Evolutionary conservation across 805 yeast species (phyloP), one percentile per base, ranked within the genome.

Genomic region (Saccharomycopsis selenospora): DNA sequence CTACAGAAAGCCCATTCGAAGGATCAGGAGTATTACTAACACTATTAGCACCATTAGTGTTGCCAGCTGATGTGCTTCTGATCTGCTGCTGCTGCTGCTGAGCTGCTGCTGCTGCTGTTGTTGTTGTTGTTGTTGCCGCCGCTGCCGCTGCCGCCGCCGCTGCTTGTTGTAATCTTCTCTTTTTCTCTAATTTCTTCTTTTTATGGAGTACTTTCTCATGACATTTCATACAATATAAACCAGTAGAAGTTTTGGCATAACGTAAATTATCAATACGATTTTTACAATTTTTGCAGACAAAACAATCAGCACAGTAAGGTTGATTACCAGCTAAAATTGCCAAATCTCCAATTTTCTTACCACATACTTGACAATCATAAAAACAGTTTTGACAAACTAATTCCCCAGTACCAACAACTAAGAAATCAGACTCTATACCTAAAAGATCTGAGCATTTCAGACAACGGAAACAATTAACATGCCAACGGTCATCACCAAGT

Each of bases 241-340:
- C 98, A 59, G 85, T 90, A 38, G 90, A 82, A 0, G 97, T 91
- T 60, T 95, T 75, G 13, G 97, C 97, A 63, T 93, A 93, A 56
- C 89, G 74, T 55, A 90, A 69, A 65, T 91, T 95, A 60, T 85
- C 95, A 53, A 91, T 91, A 50, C 82, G 81, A 53, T 77, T 77
- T 62, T 84, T 82, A 68, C 99, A 91, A 57, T 86, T 82, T 45
- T 91, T 78, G 65, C 99, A 91, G 58, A 80, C 80, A 68, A 91
- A 93, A 65, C 99, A 91, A 44, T 74, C 72, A 6, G 95, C 79
- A 64, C 98, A 93, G 64, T 87, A 93, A 2, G 98, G 96, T 61
- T 86, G 91, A 58, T 93, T 95, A 23, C 96, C 96, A 1, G 98
- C 89, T 28, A 91, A 71, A 26, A 93, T 90, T 11, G 99, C 98